Percentiles rank a stretch among this genome's conserved stretches.
These are phyloP conservation scores for Fusarium scirpi DNA, from an alignment of 2,329 filamentous ascomycete species.

Conservation along the genomic window DNA sequence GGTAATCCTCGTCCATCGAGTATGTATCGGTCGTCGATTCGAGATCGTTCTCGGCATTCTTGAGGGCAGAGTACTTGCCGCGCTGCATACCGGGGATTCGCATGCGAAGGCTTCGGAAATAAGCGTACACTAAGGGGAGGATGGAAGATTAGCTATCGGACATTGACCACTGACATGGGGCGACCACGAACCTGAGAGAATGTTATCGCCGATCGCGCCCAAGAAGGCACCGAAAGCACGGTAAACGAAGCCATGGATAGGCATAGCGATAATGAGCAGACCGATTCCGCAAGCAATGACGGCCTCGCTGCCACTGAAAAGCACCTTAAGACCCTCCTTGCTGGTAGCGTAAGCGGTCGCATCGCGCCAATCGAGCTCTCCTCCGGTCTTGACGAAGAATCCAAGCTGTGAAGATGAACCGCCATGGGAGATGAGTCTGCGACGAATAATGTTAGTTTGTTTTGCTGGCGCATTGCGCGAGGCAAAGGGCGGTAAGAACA, in stretches of 20 bases:
- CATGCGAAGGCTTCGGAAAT: constrained; percentile 31
- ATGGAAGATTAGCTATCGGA: constrained; percentile 8
- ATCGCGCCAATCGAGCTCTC: constrained; percentile 51
- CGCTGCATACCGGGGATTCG: constrained; percentile 34
- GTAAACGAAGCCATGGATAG: constrained; percentile 43
- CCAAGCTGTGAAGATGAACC: constrained; percentile 50
- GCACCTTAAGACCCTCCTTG: constrained; percentile 49
- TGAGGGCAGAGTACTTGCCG: constrained; percentile 35
- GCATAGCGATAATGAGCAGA: constrained; percentile 43
- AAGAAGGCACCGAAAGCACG: constrained; percentile 40
- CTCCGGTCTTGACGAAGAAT: constrained; percentile 50
- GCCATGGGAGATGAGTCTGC: constrained; percentile 45
- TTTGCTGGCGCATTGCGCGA: neutral
- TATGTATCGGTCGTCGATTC: constrained; percentile 39
- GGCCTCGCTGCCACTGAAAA: constrained; percentile 48
- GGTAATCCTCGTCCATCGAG: constrained; percentile 35
- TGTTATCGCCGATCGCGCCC: constrained; percentile 31
- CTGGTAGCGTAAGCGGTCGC: constrained; percentile 47
- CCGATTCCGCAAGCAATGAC: constrained; percentile 41
- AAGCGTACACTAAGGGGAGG: constrained; percentile 25
- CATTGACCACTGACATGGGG: neutral
- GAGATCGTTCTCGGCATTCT: constrained; percentile 27
- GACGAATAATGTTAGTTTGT: constrained; percentile 15
- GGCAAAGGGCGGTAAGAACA: constrained; percentile 13
- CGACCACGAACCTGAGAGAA: constrained; percentile 28